Evolutionary conservation across 305 asterid genomes (phyloP), one percentile per base, ranked within the genome.

Genomic region (Plantago lanceolata): DNA sequence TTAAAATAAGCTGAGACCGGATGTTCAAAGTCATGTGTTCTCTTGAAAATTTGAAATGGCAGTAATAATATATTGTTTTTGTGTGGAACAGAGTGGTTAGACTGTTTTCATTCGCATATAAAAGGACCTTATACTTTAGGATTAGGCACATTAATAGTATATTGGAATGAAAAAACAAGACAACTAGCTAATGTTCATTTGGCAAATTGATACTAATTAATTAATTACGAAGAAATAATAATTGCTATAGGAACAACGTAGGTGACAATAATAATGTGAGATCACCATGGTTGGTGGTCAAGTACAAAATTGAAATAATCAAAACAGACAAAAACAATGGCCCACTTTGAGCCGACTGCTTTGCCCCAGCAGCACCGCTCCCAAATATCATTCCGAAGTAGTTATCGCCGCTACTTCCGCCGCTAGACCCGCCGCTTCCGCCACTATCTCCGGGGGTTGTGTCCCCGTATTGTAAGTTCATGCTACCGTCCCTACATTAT

Each of bases 381-480:
- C 70, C 70, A 56, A 66, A 66, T 28, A 56, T 56, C 70, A 66
- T 45, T 45, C 70, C 70, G 16, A 20, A 66, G 57, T 17, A 17
- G 21, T 19, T 48, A 15, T 16, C 17, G 19, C 28, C 70, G 8
- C 59, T 60, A 4, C 64, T 63, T 5, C 57, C 73, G 59, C 51
- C 45, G 28, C 13, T 24, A 51, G 80, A 21, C 67, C 78, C 67
- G 3, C 69, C 74, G 56, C 75, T 76, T 6, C 76, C 79, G 50
- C 65, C 16, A 43, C 19, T 26, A 20, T 3, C 26, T 15, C 40
- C 59, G 14, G 40, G 19, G 43, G 59, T 19, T 14, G 78, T 52
- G 4, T 70, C 76, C 24, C 78, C 81, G 28, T 71, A 67, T 47
- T 78, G 71, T 44, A 71, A 73, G 71, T 74, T 55, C 59, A 55